Evolutionary conservation across 2,329 filamentous ascomycete species (phyloP).

Genomic region (Phaeosphaeria sp.): DNA sequence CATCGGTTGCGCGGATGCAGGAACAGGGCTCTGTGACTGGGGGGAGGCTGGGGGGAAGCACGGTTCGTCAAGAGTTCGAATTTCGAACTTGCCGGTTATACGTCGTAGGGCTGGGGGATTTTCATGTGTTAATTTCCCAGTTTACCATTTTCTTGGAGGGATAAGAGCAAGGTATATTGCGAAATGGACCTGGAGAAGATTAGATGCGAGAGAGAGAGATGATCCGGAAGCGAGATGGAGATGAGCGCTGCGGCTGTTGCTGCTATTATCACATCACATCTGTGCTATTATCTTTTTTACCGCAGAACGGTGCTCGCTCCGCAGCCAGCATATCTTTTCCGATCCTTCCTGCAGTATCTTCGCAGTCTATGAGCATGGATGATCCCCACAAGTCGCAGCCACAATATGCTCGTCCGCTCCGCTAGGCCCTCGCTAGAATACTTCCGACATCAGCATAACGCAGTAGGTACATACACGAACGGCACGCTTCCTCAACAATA

Average conservation of each 20-base stretch:
- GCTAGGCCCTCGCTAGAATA: conserved; percentile 4
- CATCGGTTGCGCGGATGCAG: conserved; percentile 4
- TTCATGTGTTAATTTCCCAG: neutral
- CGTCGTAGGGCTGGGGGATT: neutral
- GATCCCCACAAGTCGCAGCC: neutral
- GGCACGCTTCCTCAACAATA: neutral
- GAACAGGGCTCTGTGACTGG: conserved; percentile 5
- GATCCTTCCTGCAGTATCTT: too few species aligned
- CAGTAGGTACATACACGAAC: neutral
- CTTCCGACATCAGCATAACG: neutral
- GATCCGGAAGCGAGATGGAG: conserved; percentile 1
- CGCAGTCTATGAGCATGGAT: neutral
- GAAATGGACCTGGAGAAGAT: too few species aligned
- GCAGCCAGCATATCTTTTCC: too few species aligned
- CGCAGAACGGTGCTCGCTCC: too few species aligned
- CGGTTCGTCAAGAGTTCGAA: neutral
- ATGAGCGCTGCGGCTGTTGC: neutral
- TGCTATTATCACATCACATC: neutral
- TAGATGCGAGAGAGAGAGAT: neutral
- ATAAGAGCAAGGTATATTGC: neutral
- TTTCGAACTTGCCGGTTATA: too few species aligned
- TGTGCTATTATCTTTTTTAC: neutral
- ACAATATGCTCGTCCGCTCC: neutral
- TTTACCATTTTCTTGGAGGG: neutral
- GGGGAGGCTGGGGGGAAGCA: neutral